A percentile compares a stretch with the other conserved stretches of the same genome.
Conservation (phyloP, 2,329 filamentous ascomycete species). For the Leptoxyphium fumago region DNA sequence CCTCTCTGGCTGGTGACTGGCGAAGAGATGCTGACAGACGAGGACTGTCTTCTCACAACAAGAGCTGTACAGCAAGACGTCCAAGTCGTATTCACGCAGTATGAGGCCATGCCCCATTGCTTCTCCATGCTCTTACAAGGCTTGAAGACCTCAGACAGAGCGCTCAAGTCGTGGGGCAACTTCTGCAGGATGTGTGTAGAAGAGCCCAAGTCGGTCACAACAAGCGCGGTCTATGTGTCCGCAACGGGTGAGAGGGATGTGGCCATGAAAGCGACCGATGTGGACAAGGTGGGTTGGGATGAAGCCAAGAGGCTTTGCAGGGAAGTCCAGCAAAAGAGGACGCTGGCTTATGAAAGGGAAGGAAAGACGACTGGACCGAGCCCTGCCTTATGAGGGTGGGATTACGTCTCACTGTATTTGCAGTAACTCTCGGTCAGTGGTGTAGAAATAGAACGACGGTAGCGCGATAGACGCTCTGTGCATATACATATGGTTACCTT, state of each 20-base stretch:
- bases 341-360: slow-evolving; percentile 19
- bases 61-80: slow-evolving; percentile 44
- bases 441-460: no score
- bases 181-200: slow-evolving; percentile 17
- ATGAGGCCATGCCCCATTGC: slow-evolving; percentile 67
- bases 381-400: slow-evolving; percentile 11
- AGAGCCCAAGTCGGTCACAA: slow-evolving; percentile 11
- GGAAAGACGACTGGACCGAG: slow-evolving; percentile 17
- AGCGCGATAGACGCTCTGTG: no score
- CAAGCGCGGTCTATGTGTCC: slow-evolving; percentile 16
- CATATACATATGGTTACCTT: no score
- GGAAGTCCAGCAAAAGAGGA: slow-evolving; percentile 16
- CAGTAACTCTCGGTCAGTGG: no score
- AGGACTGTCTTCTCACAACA: slow-evolving; percentile 45
- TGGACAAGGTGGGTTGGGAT: slow-evolving; percentile 10
- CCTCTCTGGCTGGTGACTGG: slow-evolving; percentile 56
- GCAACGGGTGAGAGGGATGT: slow-evolving; percentile 18
- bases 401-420: no score
- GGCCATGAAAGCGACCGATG: slow-evolving; percentile 10
- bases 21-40: slow-evolving; percentile 57
- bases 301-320: slow-evolving; percentile 15
- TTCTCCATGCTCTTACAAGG: slow-evolving; percentile 35
- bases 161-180: slow-evolving; percentile 22
- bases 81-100: slow-evolving; percentile 52
- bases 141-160: slow-evolving; percentile 15